Evolutionary conservation across 352 stramenopile species (phyloP).

Genomic region (Pythium biforme): DNA sequence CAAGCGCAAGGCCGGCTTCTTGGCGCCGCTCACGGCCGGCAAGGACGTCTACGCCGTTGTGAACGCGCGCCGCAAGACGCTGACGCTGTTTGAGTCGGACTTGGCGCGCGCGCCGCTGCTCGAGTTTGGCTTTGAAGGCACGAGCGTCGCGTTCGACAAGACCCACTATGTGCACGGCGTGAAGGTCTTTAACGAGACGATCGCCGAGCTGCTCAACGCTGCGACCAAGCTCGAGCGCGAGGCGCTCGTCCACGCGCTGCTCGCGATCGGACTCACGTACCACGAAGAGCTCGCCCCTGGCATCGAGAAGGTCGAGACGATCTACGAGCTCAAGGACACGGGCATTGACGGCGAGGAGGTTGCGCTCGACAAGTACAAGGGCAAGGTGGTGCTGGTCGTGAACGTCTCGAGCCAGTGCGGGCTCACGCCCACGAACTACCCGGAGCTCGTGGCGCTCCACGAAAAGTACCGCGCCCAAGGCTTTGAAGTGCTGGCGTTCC

Average conservation of each 20-base stretch:
- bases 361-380: slow-evolving; percentile 50
- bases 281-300: slow-evolving; percentile 40
- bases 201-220: slow-evolving; percentile 34
- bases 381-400: slow-evolving; percentile 29
- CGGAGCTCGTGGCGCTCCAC: slow-evolving; percentile 40
- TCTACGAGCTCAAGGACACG: slow-evolving; percentile 75
- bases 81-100: slow-evolving; percentile 41
- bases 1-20: slow-evolving; percentile 62
- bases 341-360: slow-evolving; percentile 60
- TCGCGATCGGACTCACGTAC: slow-evolving; percentile 47
- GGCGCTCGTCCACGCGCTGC: slow-evolving; percentile 43
- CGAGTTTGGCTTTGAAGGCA: slow-evolving; percentile 1
- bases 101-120: slow-evolving; percentile 28
- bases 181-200: slow-evolving; percentile 38
- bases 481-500: slow-evolving; percentile 75
- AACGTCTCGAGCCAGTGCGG: slow-evolving; percentile 29
- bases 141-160: slow-evolving; percentile 22
- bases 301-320: slow-evolving; percentile 37
- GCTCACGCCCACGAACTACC: slow-evolving; percentile 55
- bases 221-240: slow-evolving; percentile 44
- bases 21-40: slow-evolving; percentile 51
- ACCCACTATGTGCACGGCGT: slow-evolving; percentile 39
- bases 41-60: slow-evolving; percentile 55
- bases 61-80: slow-evolving; percentile 42
- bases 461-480: slow-evolving; percentile 54